Conservation (phyloP, 2,329 filamentous ascomycete species). For the Dothideomycetes sp. region DNA sequence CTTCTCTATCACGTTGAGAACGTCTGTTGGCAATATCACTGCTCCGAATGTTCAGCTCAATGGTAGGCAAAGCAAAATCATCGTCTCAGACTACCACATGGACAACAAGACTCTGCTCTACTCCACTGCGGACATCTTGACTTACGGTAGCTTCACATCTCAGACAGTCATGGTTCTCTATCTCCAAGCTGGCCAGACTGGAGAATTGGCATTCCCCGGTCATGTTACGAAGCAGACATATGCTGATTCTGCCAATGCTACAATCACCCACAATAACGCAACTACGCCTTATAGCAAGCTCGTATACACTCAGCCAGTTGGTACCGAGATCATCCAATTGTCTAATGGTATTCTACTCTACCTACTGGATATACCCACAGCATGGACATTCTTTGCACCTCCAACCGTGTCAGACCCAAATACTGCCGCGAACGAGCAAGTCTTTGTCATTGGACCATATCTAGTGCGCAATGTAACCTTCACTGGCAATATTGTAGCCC, state of each 20-base stretch:
- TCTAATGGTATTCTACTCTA: constrained; percentile 40
- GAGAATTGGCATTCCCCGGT: constrained; percentile 12
- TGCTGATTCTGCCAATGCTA: constrained; percentile 10
- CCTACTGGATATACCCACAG: constrained; percentile 41
- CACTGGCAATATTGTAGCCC: constrained; percentile 22
- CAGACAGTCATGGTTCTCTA: constrained; percentile 11
- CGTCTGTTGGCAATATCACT: constrained; percentile 43
- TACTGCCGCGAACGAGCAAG: constrained; percentile 33
- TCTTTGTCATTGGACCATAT: constrained; percentile 31
- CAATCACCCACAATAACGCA: constrained; percentile 1
- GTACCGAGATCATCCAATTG: constrained; percentile 31
- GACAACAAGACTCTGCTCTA: constrained; percentile 42
- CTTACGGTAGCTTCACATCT: constrained; percentile 26
- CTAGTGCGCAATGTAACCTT: constrained; percentile 24
- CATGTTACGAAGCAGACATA: constrained; percentile 6
- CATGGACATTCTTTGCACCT: constrained; percentile 47
- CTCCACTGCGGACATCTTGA: constrained; percentile 45
- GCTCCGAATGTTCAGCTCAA: constrained; percentile 48
- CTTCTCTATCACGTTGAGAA: constrained; percentile 45
- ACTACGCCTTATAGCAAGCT: constrained; percentile 6
- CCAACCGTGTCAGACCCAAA: constrained; percentile 35
- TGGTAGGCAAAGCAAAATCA: constrained; percentile 52
- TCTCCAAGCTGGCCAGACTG: constrained; percentile 11
- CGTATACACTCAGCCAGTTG: constrained; percentile 6
- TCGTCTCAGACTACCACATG: constrained; percentile 49